Evolutionary conservation across 2,329 filamentous ascomycete genomes (phyloP), one percentile per base, ranked within the genome.

Genomic region (Macroventuria anomochaeta): DNA sequence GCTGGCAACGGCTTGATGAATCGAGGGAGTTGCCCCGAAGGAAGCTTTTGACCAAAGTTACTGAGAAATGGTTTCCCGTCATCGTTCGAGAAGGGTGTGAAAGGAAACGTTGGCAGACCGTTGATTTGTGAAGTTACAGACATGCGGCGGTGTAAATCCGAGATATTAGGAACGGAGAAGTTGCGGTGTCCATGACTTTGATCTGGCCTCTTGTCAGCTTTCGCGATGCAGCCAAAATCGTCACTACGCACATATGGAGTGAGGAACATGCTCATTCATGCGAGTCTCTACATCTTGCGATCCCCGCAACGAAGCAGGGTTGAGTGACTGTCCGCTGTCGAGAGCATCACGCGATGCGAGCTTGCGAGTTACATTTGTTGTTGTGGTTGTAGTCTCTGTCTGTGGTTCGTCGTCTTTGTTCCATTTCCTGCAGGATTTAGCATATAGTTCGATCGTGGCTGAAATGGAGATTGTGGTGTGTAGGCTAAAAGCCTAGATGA

Each of bases 1-100:
- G 84, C 76, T 0, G 92, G 91, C 6, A 96, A 80, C 20, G 91
- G 88, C 66, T 90, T 90, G 68, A 97, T 86, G 69, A 91, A 97
- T 51, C 86, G 73, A 6, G 85, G 84, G 26, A 87, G 79, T 25
- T 80, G 75, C 38, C 78, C 74, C 28, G 69, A 72, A 62, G 63
- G 62, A 68, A 66, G 68, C 46, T 81, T 79, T 53, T 80, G 75
- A 59, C 79, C 75, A 58, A 83, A 76, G 58, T 83, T 77, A 59
- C 82, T 59, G 69, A 77, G 67, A 68, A 77, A 70, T 53, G 77
- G 50, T 25, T 59, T 47, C 31, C 64, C 63, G 21, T 55, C 57
- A 28, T 74, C 68, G 25, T 60, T 63, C 17, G 64, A 62, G 33
- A 72, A 74, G 11, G 74, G 68, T 31, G 69, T 68, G 55, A 74